These are phyloP conservation scores for Psilocybe subaeruginosa DNA, from an alignment of 768 basidiomycete species.

Conservation along the genomic window DNA sequence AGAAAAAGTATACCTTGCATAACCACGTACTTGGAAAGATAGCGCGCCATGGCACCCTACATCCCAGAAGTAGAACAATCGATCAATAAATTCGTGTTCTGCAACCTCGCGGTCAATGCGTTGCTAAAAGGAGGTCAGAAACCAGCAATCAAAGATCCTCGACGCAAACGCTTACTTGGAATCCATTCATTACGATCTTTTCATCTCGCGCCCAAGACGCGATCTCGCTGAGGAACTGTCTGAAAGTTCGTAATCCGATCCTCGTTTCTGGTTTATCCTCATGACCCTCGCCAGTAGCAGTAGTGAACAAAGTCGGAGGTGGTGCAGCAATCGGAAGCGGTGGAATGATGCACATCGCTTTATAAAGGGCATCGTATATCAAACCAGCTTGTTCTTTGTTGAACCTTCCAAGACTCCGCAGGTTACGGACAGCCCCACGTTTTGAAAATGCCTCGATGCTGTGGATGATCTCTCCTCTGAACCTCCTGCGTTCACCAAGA, in stretches of 20 bases:
- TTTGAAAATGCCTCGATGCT: conserved; percentile 95
- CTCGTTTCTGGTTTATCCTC: conserved; percentile 90
- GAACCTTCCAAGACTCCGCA: conserved; percentile 79
- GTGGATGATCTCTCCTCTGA: conserved; percentile 87
- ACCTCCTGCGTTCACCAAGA: conserved; percentile 79
- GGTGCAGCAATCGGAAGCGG: conserved; percentile 57
- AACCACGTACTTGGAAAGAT: conserved; percentile 76
- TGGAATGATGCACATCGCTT: conserved; percentile 78
- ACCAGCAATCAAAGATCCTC: background rate
- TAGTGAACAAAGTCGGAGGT: conserved; percentile 55
- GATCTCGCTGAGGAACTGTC: conserved; percentile 87
- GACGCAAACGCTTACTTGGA: conserved; percentile 56
- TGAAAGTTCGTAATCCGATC: conserved; percentile 85
- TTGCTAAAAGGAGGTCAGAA: conserved; percentile 50
- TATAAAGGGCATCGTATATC: conserved; percentile 92
- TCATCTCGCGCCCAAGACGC: conserved; percentile 97
- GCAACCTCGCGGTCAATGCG: conserved; percentile 88
- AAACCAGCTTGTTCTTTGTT: conserved; percentile 85
- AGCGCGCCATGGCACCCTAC: conserved; percentile 76
- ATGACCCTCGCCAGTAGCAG: conserved; percentile 58
- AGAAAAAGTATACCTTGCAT: background rate
- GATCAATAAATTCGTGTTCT: conserved; percentile 94
- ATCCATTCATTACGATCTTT: conserved; percentile 89
- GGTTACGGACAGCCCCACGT: conserved; percentile 86
- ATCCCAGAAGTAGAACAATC: conserved; percentile 97